A percentile compares a stretch with the other conserved stretches of the same genome.
These are phyloP conservation scores for Alternaria ethzedia DNA, from an alignment of 2,329 filamentous ascomycete species.

Conservation along the genomic window DNA sequence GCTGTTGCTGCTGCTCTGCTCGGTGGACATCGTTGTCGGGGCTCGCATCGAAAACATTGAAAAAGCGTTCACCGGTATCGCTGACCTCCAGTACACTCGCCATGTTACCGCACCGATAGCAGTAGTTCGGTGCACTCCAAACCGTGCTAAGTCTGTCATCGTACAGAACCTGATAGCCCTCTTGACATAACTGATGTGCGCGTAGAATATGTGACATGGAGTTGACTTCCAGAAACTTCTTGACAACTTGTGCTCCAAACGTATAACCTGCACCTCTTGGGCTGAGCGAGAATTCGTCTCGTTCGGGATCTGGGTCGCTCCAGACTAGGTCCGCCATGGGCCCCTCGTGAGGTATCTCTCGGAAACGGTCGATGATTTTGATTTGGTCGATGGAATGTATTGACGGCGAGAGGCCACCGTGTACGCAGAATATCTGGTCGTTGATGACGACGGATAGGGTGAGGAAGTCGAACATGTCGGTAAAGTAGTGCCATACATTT, in stretches of 20 bases:
- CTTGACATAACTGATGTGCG: constrained; percentile 97
- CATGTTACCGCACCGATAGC: constrained; percentile 95
- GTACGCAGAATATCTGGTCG: constrained; percentile 98
- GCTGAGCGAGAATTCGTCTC: constrained; percentile 94
- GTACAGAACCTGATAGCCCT: constrained; percentile 96
- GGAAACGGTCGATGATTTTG: constrained; percentile 98
- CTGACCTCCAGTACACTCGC: constrained; percentile 96
- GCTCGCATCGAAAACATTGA: constrained; percentile 97
- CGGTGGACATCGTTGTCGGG: constrained; percentile 94
- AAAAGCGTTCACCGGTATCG: constrained; percentile 89
- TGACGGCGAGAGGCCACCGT: constrained; percentile 74
- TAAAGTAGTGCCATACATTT: constrained; percentile 99
- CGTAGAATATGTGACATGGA: constrained; percentile 96
- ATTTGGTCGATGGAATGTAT: constrained; percentile 99
- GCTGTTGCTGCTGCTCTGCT: constrained; percentile 75
- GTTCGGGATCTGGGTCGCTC: constrained; percentile 97
- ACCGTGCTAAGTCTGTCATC: constrained; percentile 94
- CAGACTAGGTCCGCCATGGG: constrained; percentile 99
- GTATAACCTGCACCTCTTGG: constrained; percentile 95
- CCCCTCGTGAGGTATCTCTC: constrained; percentile 97
- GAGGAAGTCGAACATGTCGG: constrained; percentile 99
- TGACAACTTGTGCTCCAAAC: constrained; percentile 96
- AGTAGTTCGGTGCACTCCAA: constrained; percentile 83
- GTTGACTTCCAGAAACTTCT: constrained; percentile 97
- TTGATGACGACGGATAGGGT: constrained; percentile 98